A percentile compares a stretch with the other conserved stretches of the same genome.
Evolutionary conservation across 306 rosid species (phyloP).

Genomic region (Pachyrhizus erosus): DNA sequence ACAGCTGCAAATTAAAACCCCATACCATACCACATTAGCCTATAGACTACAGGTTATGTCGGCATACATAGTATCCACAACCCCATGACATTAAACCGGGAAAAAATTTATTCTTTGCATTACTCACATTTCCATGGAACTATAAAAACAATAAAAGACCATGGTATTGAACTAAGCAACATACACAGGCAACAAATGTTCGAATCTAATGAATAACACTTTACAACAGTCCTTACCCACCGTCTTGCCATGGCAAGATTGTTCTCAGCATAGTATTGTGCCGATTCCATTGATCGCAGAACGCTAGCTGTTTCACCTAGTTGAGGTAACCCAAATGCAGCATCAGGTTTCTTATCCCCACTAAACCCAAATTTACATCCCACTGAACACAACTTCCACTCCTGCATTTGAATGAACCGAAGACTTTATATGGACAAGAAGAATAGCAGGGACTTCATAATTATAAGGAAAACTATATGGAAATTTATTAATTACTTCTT

Average conservation of each 20-base stretch:
- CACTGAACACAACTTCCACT: constrained; percentile 73
- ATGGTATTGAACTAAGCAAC: constrained; percentile 22
- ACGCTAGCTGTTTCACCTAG: constrained; percentile 61
- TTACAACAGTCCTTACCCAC: constrained; percentile 93
- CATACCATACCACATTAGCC: constrained; percentile 4
- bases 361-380: constrained; percentile 73
- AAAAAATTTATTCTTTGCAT: constrained; percentile 7
- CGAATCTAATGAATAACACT: constrained; percentile 46
- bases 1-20: constrained; percentile 19
- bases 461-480: constrained; percentile 23
- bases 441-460: background rate
- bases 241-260: constrained; percentile 84
- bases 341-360: constrained; percentile 61
- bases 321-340: constrained; percentile 68
- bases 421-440: constrained; percentile 29
- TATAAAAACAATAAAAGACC: background rate
- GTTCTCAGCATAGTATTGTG: constrained; percentile 75
- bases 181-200: background rate
- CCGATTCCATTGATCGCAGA: constrained; percentile 92
- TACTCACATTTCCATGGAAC: constrained; percentile 36
- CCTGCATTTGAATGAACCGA: constrained; percentile 55
- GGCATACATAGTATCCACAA: background rate
- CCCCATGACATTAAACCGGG: constrained; percentile 2
- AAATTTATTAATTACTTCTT: constrained; percentile 4
- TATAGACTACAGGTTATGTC: constrained; percentile 23